Evolutionary conservation across 192 early-diverging fungal genomes (phyloP).

Genomic region (Gryganskiella cystojenkinii): DNA sequence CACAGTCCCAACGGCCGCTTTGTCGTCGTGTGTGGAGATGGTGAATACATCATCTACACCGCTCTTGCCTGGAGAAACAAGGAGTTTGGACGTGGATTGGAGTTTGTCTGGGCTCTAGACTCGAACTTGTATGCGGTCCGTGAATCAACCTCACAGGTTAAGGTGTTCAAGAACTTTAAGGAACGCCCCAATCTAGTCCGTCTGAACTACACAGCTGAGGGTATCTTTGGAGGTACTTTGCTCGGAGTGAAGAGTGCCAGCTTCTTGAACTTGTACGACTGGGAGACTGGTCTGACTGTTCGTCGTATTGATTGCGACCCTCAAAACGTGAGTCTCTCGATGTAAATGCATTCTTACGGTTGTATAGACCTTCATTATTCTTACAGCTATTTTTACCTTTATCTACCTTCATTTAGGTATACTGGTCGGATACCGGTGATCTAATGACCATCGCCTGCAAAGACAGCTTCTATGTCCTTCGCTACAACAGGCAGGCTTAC

Average conservation of each 20-base stretch:
- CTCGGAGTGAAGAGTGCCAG: constrained; percentile 86
- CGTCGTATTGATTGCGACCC: constrained; percentile 95
- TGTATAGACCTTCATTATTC: background rate
- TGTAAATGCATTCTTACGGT: background rate
- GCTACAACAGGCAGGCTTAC: constrained; percentile 91
- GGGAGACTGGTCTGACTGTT: constrained; percentile 92
- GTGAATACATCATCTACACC: constrained; percentile 99
- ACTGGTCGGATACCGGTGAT: constrained; percentile 96
- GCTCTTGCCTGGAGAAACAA: constrained; percentile 99
- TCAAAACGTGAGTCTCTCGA: constrained; percentile 64
- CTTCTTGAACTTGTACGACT: constrained; percentile 97
- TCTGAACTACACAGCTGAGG: constrained; percentile 88
- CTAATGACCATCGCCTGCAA: constrained; percentile 93
- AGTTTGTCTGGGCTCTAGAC: constrained; percentile 98
- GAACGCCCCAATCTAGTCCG: constrained; percentile 80
- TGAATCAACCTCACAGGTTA: constrained; percentile 90
- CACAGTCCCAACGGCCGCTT: constrained; percentile 99
- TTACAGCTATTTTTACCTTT: constrained; percentile 4
- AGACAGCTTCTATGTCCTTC: constrained; percentile 95
- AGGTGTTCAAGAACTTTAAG: constrained; percentile 96
- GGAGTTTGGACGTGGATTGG: constrained; percentile 93
- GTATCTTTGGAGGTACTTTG: constrained; percentile 93
- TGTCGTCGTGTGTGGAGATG: constrained; percentile 98
- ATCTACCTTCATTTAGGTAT: constrained; percentile 63
- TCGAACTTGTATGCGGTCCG: constrained; percentile 97